Evolutionary conservation across 257 asterid genomes (phyloP), one percentile per base, ranked within the genome.

Genomic region (Ilex asprella): DNA sequence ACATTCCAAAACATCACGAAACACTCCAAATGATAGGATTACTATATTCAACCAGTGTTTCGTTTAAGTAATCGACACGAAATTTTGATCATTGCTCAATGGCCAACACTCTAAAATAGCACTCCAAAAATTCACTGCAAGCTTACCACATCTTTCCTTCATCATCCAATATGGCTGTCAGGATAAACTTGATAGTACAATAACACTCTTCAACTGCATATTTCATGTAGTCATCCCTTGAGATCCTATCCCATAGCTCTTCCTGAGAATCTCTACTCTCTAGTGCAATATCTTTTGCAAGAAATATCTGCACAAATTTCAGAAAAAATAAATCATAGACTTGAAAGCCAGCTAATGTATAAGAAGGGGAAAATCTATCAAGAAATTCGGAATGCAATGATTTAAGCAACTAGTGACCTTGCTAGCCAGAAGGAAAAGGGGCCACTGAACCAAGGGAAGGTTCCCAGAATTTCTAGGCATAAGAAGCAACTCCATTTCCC

Each of bases 191-290:
- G 67, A 89, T 44, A 67, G 89, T 61, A 65, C 77, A 77, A 71
- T 75, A 92, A 77, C 94, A 83, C 82, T 92, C 99, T 71, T 83
- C 76, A 78, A 92, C 99, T 21, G 96, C 99, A 75, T 92, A 92
- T 77, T 81, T 81, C 99, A 92, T 92, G 86, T 89, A 83, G 53
- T 87, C 99, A 68, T 92, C 99, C 87, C 81, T 89, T 64, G 86
- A 82, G 68, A 92, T 87, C 78, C 95, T 82, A 62, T 89, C 97
- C 95, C 96, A 92, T 51, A 92, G 87, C 77, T 89, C 97, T 51
- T 71, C 96, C 68, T 85, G 97, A 2, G 95, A 79, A 62, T 81
- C 97, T 75, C 76, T 81, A 73, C 74, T 85, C 78, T 92, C 99
- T 49, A 73, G 60, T 56, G 99, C 99, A 55, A 84, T 81, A 82